Evolutionary conservation across 164 flowering plant species (phyloP), one percentile per base, ranked within the genome.

Genomic region (Piper longum): DNA sequence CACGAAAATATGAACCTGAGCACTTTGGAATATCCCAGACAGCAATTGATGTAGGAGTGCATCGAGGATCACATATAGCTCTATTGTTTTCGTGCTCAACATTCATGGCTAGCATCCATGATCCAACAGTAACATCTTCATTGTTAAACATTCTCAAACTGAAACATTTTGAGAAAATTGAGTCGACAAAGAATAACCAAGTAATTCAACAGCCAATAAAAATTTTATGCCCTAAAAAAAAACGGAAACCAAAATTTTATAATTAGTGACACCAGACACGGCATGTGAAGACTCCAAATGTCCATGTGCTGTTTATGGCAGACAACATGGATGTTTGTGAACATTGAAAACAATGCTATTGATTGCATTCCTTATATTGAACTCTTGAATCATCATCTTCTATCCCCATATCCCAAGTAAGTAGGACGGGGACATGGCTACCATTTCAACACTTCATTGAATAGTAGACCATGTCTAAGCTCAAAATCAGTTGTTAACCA

Each of bases 21-120:
- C 89, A 86, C 66, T 71, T 81, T 9, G 87, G 89, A 57, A 82
- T 77, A 64, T 86, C 87, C 84, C 87, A 84, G 13, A 86, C 89
- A 42, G 83, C 89, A 59, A 86, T 81, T 11, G 92, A 86, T 57
- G 81, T 76, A 2, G 82, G 75, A 4, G 85, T 77, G 70, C 92
- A 86, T n/a, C 71, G 70, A 64, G 89, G 80, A 60, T 78, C 80
- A 64, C 92, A 86, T 56, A 86, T 55, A 66, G 79, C 83, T 69
- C 77, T 58, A 63, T 78, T 82, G 56, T 86, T 77, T 66, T 86
- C 89, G 56, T 82, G 84, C 62, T 75, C 63, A 41, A 82, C 92
- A 74, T 86, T 80, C 92, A 86, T 81, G 5, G 87, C 76, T 59
- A 86, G 82, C 92, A 84, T 86, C 92, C 92, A 84, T 57, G 87